Evolutionary conservation across 1,139 yeast genomes (phyloP).

Genomic region (Pichia sp.): DNA sequence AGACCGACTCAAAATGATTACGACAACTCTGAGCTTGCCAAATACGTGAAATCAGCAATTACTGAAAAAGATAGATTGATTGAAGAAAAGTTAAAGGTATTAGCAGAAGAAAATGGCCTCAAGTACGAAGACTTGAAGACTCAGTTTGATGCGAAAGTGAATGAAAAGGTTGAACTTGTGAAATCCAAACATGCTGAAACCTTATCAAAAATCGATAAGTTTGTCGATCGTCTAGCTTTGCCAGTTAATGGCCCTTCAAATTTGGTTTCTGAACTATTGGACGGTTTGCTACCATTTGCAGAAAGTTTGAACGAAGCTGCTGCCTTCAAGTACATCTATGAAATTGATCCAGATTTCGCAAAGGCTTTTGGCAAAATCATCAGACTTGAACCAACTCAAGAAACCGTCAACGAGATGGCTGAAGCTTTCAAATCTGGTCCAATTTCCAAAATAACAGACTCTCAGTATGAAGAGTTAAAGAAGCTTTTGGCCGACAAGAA

Average conservation of each 20-base stretch:
- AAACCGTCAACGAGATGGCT: constrained; percentile 14
- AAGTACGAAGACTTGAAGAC: constrained; percentile 21
- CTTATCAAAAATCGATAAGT: constrained; percentile 17
- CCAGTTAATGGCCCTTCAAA: constrained; percentile 14
- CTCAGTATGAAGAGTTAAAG: constrained; percentile 14
- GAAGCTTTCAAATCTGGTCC: constrained; percentile 18
- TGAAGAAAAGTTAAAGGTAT: constrained; percentile 22
- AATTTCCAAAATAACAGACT: constrained; percentile 15
- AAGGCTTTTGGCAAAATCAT: constrained; percentile 17
- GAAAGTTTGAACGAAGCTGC: constrained; percentile 20
- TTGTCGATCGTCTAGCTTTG: constrained; percentile 17
- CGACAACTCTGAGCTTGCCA: constrained; percentile 21
- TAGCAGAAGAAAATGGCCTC: constrained; percentile 22
- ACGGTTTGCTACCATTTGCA: constrained; percentile 16
- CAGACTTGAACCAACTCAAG: constrained; percentile 16
- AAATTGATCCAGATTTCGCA: constrained; percentile 23
- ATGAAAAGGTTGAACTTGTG: constrained; percentile 7
- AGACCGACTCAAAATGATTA: constrained; percentile 22
- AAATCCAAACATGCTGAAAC: constrained; percentile 12
- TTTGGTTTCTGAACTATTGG: constrained; percentile 18
- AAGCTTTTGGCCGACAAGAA: constrained; percentile 3
- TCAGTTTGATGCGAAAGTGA: constrained; percentile 23
- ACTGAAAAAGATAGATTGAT: constrained; percentile 25
- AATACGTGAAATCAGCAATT: constrained; percentile 18
- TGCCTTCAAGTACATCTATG: constrained; percentile 19